A percentile compares a stretch with the other conserved stretches of the same genome.
phyloP scores from a whole-genome alignment of 345 rosid species.

The Syzygium aromaticum region DNA sequence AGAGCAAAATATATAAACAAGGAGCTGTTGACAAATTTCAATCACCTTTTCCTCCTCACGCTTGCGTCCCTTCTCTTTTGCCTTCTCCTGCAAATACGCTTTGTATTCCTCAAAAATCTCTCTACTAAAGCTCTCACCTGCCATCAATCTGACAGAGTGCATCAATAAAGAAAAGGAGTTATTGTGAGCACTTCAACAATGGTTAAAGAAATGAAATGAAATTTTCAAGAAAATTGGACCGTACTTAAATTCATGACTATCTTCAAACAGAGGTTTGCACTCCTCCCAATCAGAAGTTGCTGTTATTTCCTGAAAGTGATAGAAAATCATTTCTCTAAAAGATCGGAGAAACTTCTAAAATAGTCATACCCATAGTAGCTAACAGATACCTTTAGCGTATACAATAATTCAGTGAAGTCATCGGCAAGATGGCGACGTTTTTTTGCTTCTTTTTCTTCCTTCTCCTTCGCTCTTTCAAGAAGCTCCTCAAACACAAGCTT shows the following conservation, averaged over 20 bases:
- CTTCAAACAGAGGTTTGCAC: conserved; percentile 58
- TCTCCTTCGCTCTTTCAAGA: conserved; percentile 80
- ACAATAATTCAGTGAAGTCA: conserved; percentile 68
- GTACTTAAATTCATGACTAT: conserved; percentile 77
- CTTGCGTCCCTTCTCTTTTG: conserved; percentile 87
- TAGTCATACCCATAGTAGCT: not conserved
- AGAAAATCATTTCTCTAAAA: not conserved
- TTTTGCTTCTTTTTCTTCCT: conserved; percentile 94
- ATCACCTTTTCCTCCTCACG: conserved; percentile 95
- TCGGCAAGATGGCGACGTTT: conserved; percentile 81
- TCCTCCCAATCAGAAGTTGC: conserved; percentile 84
- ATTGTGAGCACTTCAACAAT: not conserved
- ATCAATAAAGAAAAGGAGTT: not conserved
- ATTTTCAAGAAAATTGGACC: not conserved
- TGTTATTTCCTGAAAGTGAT: conserved; percentile 58
- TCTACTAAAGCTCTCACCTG: conserved; percentile 56
- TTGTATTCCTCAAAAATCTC: conserved; percentile 81
- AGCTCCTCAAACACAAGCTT: conserved; percentile 86
- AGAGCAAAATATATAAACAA: not conserved
- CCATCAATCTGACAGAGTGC: conserved; percentile 43
- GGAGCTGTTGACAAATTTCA: not conserved
- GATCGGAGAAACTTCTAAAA: not conserved
- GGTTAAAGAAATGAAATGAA: not conserved
- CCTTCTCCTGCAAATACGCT: conserved; percentile 64
- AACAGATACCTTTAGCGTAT: conserved; percentile 47